Evolutionary conservation across 192 early-diverging fungal species (phyloP), one percentile per base, ranked within the genome.

Genomic region (Rhizophlyctis rosea): DNA sequence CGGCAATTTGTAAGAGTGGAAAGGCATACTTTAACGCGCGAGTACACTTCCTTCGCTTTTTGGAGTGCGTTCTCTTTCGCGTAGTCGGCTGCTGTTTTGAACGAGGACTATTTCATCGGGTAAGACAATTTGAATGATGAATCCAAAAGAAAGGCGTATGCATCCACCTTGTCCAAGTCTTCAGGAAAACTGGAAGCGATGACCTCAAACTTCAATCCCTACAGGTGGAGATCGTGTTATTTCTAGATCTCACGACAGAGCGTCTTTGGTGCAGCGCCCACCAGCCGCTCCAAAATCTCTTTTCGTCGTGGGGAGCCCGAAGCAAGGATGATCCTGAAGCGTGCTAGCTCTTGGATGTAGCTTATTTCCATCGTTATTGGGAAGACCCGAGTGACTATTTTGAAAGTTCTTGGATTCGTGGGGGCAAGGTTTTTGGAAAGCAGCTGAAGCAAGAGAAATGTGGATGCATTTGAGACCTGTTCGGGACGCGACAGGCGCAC

Each of bases 261-360:
- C n/a, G n/a, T n/a, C n/a, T n/a, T n/a, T n/a, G 7, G 39, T 44
- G 7, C 39, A 13, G 29, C 0, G 4, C 57, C n/a, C 34, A 67
- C 31, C 64, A 59, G 47, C 61, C 60, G 51, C 53, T 69, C 57
- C 25, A 95, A 69, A 51, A 93, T 88, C 59, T 91, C 87, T 67
- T 78, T 81, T 39, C 92, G 84, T 18, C 91, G 82, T 27, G 90
- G 92, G 5, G 92, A 93, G 13, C 78, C 83, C 0, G 91, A 93
- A 25, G 90, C 91, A 7, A 92, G 76, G 34, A 94, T 50, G 64
- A 30, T 63, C n/a, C n/a, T n/a, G n/a, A n/a, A n/a, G n/a, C n/a
- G n/a, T n/a, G n/a, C n/a, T n/a, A n/a, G n/a, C n/a, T n/a, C n/a
- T n/a, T n/a, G n/a, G n/a, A n/a, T n/a, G n/a, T n/a, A n/a, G n/a